Evolutionary conservation across 164 flowering plant genomes (phyloP), one percentile per base, ranked within the genome.

Genomic region (Magnolia sinica): DNA sequence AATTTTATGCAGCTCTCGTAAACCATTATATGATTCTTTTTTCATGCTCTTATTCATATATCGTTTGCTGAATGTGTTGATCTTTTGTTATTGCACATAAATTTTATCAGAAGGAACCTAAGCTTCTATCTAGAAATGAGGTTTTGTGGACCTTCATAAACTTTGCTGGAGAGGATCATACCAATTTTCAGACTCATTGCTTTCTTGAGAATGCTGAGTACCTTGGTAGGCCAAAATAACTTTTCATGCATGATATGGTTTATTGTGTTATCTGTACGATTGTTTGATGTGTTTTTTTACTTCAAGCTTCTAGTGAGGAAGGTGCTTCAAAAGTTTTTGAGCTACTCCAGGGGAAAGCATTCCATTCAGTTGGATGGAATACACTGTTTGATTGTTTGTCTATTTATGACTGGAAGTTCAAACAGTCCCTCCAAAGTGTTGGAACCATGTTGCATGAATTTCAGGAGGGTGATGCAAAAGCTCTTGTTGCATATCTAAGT

Each of bases 381-480:
- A 92, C 96, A 71, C 81, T 94, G 83, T 96, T 96, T 83, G 96
- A 91, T 77, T 96, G 97, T 81, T 83, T 96, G 76, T 87, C 95
- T 31, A 89, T 92, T 63, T 92, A 92, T 81, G 98, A 92, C 68
- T 94, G 92, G 67, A 94, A 91, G 83, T 91, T 96, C 78, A 94
- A 90, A 78, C 96, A 89, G 80, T 84, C 97, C 64, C 83, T 92
- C 77, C 97, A 91, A 82, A 90, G 82, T 77, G 70, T 91, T 55
- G 97, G 95, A 51, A 84, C 93, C 50, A 79, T 87, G 76, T 84
- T 96, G 81, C 99, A 97, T 2, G 98, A 96, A 81, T 90, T 96
- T 82, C 97, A 88, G 79, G 99, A 96, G 84, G 99, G 98, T 70
- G 99, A 96, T 88, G 97, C 99, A 70, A 91, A 89, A 88, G 98